Base-by-base conservation (phyloP, 2,329 filamentous ascomycete genomes). In the Aspergillus fumigatiaffinis region DNA sequence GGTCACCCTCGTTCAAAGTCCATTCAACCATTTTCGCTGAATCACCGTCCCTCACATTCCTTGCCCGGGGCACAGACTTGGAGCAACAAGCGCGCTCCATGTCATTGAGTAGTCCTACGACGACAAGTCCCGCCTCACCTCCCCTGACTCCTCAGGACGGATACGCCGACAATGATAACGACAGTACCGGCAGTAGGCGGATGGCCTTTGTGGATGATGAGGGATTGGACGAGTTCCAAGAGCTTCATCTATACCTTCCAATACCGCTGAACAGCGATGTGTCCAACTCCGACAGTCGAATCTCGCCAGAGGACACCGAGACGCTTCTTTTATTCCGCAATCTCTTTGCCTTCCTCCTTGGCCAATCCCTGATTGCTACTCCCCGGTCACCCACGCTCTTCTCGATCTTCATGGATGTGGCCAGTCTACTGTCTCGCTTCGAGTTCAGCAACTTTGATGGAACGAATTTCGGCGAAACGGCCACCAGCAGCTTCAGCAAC, bases 401-500 rank as follows among this genome's bases (percentile, higher is more conserved):
- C 68, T 76, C 79, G 35, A 83, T 87, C 17, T 86, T 87, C 70
- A 77, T 86, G 74, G 80, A 83, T 21, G 80, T 87, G n/a, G 77
- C 83, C 1, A 80, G 80, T 17, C 75, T 86, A 41, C 70, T 88
- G 21, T 77, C 79, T 25, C 77, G 80, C 14, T 86, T 85, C 61
- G 79, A 82, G 42, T 87, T 87, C 66, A 80, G 80, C 35, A 87
- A 87, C 64, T 66, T 84, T 4, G 85, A 87, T 59, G 82, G 82
- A 3, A 85, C 84, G 3, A 86, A 82, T n/a, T 86, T 81, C 65
- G 85, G 85, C 57, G 84, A 87, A 64, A 80, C 84, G 3, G 83
- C 82, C 17, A 80, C 79, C 20, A 72, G 72, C 4, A 80, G 75
- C 58, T 80, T 81, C 61, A 69, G 72, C 46, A 74, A 76, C 58